A percentile compares a stretch with the other conserved stretches of the same genome.
Conservation (phyloP, 306 rosid species). For the Prunus persica region DNA sequence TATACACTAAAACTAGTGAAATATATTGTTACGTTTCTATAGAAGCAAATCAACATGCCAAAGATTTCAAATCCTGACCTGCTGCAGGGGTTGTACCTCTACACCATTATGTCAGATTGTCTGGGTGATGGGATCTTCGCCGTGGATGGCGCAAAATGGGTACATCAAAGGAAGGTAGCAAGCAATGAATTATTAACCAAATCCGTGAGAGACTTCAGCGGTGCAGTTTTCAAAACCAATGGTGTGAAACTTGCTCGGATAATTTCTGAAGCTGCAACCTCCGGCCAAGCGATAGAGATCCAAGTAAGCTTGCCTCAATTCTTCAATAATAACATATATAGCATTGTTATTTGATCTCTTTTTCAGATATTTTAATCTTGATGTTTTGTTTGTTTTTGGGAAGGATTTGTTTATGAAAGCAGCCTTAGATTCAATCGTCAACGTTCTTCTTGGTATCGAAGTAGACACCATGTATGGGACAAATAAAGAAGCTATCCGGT, state of each 20-base stretch:
- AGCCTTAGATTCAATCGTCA: constrained; percentile 23
- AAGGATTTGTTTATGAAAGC: constrained; percentile 36
- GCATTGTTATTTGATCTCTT: neutral
- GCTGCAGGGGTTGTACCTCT: constrained; percentile 21
- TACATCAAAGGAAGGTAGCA: constrained; percentile 31
- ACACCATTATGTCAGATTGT: constrained; percentile 22
- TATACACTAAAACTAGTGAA: too few relatives aligned
- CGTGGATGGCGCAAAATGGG: constrained; percentile 35
- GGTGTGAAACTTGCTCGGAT: constrained; percentile 21
- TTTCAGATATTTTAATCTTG: neutral
- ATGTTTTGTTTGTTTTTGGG: neutral
- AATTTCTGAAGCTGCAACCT: constrained; percentile 23
- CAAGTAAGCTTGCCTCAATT: constrained; percentile 20
- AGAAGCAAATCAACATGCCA: too few relatives aligned
- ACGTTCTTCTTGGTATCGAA: constrained; percentile 30
- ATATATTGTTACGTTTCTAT: too few relatives aligned
- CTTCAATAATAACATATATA: neutral
- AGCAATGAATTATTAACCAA: constrained; percentile 36
- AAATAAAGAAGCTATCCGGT: neutral
- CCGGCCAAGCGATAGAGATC: constrained; percentile 15
- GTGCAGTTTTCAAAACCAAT: constrained; percentile 20
- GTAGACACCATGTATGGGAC: constrained; percentile 25
- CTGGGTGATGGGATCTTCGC: constrained; percentile 25
- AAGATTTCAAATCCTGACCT: neutral
- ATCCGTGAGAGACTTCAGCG: constrained; percentile 25